A percentile compares a stretch with the other conserved stretches of the same genome.
phyloP scores from a whole-genome alignment of 2,329 filamentous ascomycete species.

The Fusarium chlamydosporum region DNA sequence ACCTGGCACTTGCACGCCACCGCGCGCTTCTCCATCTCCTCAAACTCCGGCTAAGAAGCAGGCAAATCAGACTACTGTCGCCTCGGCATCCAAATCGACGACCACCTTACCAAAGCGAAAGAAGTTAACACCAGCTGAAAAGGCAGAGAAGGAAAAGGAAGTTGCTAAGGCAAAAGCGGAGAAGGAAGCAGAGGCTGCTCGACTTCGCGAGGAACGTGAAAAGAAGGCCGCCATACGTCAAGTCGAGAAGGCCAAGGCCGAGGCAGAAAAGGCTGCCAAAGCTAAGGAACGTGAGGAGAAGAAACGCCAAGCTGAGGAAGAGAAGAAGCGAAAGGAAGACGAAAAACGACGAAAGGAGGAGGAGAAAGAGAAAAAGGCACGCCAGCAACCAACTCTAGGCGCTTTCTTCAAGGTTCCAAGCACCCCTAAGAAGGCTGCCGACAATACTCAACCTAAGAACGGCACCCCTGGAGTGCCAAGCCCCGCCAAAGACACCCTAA shows the following conservation, averaged over 20 bases:
- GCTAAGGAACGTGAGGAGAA: conserved; percentile 59
- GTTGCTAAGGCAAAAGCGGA: conserved; percentile 54
- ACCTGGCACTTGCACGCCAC: conserved; percentile 58
- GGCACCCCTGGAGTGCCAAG: conserved; percentile 51
- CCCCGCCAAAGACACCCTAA: conserved; percentile 28
- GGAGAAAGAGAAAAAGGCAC: conserved; percentile 66
- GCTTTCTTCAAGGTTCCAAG: conserved; percentile 62
- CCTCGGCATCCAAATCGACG: conserved; percentile 42
- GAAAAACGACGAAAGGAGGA: conserved; percentile 64
- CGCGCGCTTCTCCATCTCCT: conserved; percentile 56
- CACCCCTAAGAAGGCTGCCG: conserved; percentile 60
- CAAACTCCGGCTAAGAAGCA: conserved; percentile 52
- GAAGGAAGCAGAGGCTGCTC: conserved; percentile 55
- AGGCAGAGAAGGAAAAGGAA: conserved; percentile 57
- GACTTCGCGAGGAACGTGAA: conserved; percentile 57
- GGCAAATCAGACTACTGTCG: conserved; percentile 11
- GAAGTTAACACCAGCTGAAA: conserved; percentile 60
- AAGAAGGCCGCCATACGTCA: conserved; percentile 50
- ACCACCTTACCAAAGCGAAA: conserved; percentile 58
- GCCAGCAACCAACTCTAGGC: conserved; percentile 63
- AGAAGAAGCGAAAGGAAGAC: conserved; percentile 59
- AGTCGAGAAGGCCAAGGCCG: conserved; percentile 52
- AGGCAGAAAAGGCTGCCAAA: conserved; percentile 57
- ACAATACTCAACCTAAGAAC: conserved; percentile 51
- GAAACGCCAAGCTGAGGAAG: conserved; percentile 55